Evolutionary conservation across 169 alveolate genomes (phyloP).

Genomic region (Theileria parva): DNA sequence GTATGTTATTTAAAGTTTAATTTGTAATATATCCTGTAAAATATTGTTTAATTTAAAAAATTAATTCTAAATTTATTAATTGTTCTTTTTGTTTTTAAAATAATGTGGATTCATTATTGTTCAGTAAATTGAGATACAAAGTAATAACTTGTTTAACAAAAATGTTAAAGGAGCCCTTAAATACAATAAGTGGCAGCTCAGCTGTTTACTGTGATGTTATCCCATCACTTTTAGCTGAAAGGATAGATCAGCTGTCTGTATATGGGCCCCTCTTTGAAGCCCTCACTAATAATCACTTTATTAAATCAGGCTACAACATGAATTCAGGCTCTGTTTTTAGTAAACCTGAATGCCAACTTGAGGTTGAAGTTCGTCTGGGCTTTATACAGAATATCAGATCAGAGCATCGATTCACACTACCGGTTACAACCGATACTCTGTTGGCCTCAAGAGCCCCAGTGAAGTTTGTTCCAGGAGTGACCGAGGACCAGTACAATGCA

Average conservation of each 20-base stretch:
- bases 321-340: constrained; percentile 8
- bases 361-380: constrained; percentile 66
- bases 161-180: constrained; percentile 37
- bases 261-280: constrained; percentile 61
- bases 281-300: constrained; percentile 39
- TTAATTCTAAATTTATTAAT: not conserved
- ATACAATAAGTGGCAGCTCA: constrained; percentile 59
- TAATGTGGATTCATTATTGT: not conserved
- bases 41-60: not conserved
- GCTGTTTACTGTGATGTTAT: constrained; percentile 55
- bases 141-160: not conserved
- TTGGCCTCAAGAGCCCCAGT: constrained; percentile 52
- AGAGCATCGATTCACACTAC: constrained; percentile 60
- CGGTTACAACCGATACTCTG: constrained; percentile 54
- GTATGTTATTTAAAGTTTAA: not conserved
- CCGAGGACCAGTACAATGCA: constrained; percentile 36
- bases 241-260: constrained; percentile 50
- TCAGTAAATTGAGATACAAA: not conserved
- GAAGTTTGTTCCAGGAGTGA: constrained; percentile 46
- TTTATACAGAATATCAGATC: constrained; percentile 21
- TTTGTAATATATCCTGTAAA: not conserved
- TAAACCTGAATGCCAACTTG: constrained; percentile 46
- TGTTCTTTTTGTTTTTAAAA: not conserved
- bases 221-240: constrained; percentile 49
- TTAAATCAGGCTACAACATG: not conserved